Percentiles rank a stretch among this genome's conserved stretches.
Evolutionary conservation across 1,139 yeast genomes (phyloP).

Genomic region (Candida glucosophila): DNA sequence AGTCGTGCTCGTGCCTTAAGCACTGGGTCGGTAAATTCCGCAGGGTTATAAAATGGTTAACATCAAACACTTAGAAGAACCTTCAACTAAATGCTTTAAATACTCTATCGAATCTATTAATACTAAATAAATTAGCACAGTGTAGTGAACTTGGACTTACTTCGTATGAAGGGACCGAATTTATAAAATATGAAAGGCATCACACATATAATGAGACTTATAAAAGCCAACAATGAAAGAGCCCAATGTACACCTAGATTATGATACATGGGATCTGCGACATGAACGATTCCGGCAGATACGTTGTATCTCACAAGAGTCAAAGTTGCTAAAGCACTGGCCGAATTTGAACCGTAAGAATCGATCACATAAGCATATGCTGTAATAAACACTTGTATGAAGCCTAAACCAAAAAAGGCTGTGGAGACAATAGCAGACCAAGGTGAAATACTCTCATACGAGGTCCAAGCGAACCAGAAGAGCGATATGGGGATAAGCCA

Average conservation of each 20-base stretch:
- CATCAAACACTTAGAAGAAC: too few relatives aligned
- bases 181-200: constrained; percentile 4
- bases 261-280: constrained; percentile 5
- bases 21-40: too few relatives aligned
- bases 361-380: constrained; percentile 4
- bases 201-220: constrained; percentile 3
- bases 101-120: too few relatives aligned
- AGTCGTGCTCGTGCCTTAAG: too few relatives aligned
- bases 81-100: too few relatives aligned
- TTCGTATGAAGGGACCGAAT: constrained; percentile 3
- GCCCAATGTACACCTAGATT: constrained; percentile 6
- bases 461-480: constrained; percentile 5
- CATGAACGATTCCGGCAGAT: constrained; percentile 5
- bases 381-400: constrained; percentile 5
- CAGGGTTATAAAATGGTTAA: too few relatives aligned
- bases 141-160: constrained; percentile 3
- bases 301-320: constrained; percentile 3
- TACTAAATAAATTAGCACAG: too few relatives aligned
- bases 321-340: constrained; percentile 4
- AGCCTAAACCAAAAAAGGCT: constrained; percentile 4
- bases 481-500: constrained; percentile 5
- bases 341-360: constrained; percentile 4
- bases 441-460: constrained; percentile 3
- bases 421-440: constrained; percentile 4
- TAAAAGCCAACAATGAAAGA: constrained; percentile 3